Conservation (phyloP, 495 filamentous ascomycete species). For the Cenococcum geophilum region DNA sequence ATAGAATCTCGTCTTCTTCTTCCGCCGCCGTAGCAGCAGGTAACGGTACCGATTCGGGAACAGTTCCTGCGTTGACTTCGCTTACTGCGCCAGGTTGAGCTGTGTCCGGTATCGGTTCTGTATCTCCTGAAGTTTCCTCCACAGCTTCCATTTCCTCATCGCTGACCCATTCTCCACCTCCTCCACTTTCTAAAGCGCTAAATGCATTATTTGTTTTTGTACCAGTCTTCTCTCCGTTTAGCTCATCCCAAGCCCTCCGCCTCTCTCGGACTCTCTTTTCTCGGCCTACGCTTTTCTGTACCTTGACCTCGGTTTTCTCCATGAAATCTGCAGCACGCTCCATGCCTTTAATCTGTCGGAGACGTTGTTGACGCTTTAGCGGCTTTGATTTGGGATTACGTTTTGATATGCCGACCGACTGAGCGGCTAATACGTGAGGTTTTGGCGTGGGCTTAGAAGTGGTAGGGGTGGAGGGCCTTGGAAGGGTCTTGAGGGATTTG, state of each 20-base stretch:
- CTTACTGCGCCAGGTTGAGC: background rate
- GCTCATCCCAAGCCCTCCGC: conserved; percentile 31
- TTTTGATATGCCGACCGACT: conserved; percentile 59
- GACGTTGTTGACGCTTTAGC: conserved; percentile 57
- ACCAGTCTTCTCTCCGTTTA: conserved; percentile 22
- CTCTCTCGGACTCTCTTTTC: conserved; percentile 52
- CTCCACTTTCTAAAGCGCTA: conserved; percentile 19
- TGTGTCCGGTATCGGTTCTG: background rate
- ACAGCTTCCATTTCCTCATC: conserved; percentile 40
- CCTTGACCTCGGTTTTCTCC: conserved; percentile 64
- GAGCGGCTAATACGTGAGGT: conserved; percentile 56
- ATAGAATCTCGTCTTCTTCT: conserved; percentile 26
- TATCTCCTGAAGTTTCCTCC: background rate
- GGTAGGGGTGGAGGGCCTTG: background rate
- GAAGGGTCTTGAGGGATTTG: conserved; percentile 61
- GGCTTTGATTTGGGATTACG: conserved; percentile 50
- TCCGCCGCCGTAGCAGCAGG: conserved; percentile 11
- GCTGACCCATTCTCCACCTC: conserved; percentile 33
- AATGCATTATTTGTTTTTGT: conserved; percentile 19
- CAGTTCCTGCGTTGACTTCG: conserved; percentile 8
- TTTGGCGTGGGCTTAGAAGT: conserved; percentile 43
- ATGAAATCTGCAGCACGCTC: conserved; percentile 65
- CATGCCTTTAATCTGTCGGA: conserved; percentile 63
- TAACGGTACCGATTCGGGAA: conserved; percentile 20
- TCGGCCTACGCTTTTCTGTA: conserved; percentile 57